phyloP scores from a whole-genome alignment of 805 yeast species.

The Lachancea meyersii region DNA sequence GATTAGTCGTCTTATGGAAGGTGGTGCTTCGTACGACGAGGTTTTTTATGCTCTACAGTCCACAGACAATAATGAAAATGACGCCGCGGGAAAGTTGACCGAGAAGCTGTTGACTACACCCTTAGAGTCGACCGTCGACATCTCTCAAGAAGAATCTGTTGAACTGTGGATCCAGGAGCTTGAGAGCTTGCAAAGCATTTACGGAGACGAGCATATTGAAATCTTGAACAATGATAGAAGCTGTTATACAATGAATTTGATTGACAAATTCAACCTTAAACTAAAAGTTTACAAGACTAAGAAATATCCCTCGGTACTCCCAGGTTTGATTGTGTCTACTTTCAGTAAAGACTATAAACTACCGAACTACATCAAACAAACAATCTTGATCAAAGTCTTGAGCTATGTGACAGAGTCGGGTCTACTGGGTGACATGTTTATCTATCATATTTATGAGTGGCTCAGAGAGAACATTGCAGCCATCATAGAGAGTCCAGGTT shows the following conservation, averaged over 20 bases:
- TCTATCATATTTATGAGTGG: constrained; percentile 72
- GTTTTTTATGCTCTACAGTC: constrained; percentile 44
- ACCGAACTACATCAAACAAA: constrained; percentile 63
- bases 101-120: constrained; percentile 27
- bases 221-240: constrained; percentile 24
- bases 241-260: constrained; percentile 30
- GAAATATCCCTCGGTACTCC: constrained; percentile 58
- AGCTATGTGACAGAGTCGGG: constrained; percentile 38
- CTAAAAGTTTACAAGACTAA: constrained; percentile 41
- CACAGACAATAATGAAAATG: constrained; percentile 40
- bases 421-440: constrained; percentile 61
- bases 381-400: constrained; percentile 46
- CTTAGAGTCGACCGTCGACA: constrained; percentile 1
- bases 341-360: constrained; percentile 41
- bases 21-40: constrained; percentile 68
- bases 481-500: constrained; percentile 71
- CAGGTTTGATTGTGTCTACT: constrained; percentile 58
- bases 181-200: constrained; percentile 59
- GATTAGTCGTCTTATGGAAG: constrained; percentile 50
- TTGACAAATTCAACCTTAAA: constrained; percentile 29
- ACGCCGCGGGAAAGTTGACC: constrained; percentile 47
- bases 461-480: constrained; percentile 52
- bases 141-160: constrained; percentile 28
- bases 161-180: constrained; percentile 70
- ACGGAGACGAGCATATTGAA: constrained; percentile 40